Conservation (phyloP, 2,329 filamentous ascomycete genomes). For the Fusarium sp. region DNA sequence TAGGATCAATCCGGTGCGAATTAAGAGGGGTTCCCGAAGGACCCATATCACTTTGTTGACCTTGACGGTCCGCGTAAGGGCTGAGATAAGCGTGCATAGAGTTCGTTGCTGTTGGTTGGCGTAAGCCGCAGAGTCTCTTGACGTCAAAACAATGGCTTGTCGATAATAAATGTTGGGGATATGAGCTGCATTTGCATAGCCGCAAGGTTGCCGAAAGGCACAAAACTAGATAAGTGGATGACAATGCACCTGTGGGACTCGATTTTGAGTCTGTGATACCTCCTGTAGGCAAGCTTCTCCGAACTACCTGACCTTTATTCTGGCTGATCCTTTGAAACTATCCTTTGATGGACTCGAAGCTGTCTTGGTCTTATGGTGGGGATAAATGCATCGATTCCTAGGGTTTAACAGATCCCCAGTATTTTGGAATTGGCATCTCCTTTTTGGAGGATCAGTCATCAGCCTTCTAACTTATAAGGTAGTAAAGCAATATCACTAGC, state of each 20-base stretch:
- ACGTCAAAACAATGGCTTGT: constrained; percentile 36
- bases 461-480: not conserved
- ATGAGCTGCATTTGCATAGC: constrained; percentile 25
- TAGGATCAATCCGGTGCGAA: constrained; percentile 32
- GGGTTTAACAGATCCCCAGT: constrained; percentile 35
- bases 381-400: constrained; percentile 28
- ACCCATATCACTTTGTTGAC: constrained; percentile 28
- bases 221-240: constrained; percentile 12
- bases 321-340: constrained; percentile 6
- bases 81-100: constrained; percentile 25
- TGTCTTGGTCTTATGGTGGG: constrained; percentile 29
- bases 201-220: constrained; percentile 14
- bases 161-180: constrained; percentile 42
- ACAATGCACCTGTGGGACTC: constrained; percentile 14
- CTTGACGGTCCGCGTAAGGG: constrained; percentile 5
- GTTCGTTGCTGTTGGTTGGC: constrained; percentile 28
- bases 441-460: constrained; percentile 21
- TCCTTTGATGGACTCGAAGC: constrained; percentile 18
- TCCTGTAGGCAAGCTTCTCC: constrained; percentile 10
- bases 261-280: constrained; percentile 6
- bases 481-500: constrained; percentile 14
- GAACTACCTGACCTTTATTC: constrained; percentile 1
- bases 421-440: constrained; percentile 40
- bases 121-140: constrained; percentile 31
- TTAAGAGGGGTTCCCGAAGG: constrained; percentile 9